phyloP scores from a whole-genome alignment of 2,329 filamentous ascomycete genomes.

The Colletotrichum somersetense region DNA sequence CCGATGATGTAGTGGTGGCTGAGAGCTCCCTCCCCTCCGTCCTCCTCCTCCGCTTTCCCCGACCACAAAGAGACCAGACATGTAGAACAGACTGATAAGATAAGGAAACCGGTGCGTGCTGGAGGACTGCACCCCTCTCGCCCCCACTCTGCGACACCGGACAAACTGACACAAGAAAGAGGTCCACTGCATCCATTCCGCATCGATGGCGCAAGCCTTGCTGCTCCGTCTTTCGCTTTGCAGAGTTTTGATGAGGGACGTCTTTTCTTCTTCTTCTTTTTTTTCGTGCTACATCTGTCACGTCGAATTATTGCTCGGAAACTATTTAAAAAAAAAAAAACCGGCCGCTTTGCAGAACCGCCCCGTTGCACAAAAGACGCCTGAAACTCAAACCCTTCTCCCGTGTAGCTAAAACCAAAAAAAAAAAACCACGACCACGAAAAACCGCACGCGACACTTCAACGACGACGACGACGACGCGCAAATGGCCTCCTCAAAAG shows the following conservation, averaged over 20 bases:
- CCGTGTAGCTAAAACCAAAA: background rate
- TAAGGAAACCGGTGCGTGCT: background rate
- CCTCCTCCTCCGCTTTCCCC: background rate
- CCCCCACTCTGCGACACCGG: conserved; percentile 2
- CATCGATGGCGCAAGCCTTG: conserved; percentile 24
- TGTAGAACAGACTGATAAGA: conserved; percentile 21
- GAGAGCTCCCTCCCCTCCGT: background rate
- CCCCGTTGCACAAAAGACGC: background rate
- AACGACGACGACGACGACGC: background rate
- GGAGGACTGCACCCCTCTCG: background rate
- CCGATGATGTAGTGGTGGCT: background rate
- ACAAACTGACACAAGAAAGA: conserved; percentile 1
- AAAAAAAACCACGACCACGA: background rate
- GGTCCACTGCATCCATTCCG: conserved; percentile 15
- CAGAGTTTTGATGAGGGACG: conserved; percentile 1
- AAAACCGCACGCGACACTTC: background rate
- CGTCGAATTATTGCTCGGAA: background rate
- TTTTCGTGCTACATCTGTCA: background rate
- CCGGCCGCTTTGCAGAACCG: too few relatives aligned
- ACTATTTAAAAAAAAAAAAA: background rate
- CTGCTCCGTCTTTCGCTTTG: background rate
- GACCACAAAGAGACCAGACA: background rate
- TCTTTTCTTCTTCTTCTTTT: background rate
- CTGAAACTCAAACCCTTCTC: background rate
- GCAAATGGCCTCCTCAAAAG: conserved; percentile 69